phyloP scores from a whole-genome alignment of 192 early-diverging fungal species.

The Allomyces macrogynus region DNA sequence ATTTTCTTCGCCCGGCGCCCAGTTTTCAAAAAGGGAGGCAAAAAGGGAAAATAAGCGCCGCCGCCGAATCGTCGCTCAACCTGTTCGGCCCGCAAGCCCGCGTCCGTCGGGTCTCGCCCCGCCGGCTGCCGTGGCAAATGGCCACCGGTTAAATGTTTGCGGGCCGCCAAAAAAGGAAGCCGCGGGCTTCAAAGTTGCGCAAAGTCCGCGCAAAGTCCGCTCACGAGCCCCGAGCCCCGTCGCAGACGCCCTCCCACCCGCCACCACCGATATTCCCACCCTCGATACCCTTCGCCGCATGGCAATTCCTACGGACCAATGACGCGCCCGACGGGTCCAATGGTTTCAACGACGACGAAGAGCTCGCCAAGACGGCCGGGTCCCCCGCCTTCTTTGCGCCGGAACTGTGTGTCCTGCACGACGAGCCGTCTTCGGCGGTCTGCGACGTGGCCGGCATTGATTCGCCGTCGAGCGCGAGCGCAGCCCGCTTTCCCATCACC shows the following conservation, averaged over 20 bases:
- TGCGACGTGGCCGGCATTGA: slow-evolving; percentile 6
- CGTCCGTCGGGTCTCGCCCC: too few relatives aligned
- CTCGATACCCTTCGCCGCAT: slow-evolving; percentile 1
- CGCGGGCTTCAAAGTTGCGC: too few relatives aligned
- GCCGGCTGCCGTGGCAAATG: background rate
- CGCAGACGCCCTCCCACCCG: background rate
- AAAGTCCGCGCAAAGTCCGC: too few relatives aligned
- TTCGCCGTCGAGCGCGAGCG: slow-evolving; percentile 4
- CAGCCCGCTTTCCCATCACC: slow-evolving; percentile 30
- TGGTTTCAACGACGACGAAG: slow-evolving; percentile 42
- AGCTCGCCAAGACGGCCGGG: slow-evolving; percentile 85
- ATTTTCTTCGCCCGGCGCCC: too few relatives aligned
- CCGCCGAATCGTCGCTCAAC: too few relatives aligned
- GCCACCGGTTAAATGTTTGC: too few relatives aligned
- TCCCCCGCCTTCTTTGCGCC: slow-evolving; percentile 98
- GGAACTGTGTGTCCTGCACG: slow-evolving; percentile 47
- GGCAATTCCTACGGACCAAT: slow-evolving; percentile 5
- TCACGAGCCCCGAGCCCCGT: too few relatives aligned
- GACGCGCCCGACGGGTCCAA: slow-evolving; percentile 15
- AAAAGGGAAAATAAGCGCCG: too few relatives aligned
- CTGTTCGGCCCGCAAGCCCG: too few relatives aligned
- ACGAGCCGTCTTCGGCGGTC: background rate
- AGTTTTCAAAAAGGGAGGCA: too few relatives aligned
- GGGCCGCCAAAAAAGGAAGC: too few relatives aligned
- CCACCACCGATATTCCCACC: slow-evolving; percentile 4